Evolutionary conservation across 306 rosid genomes (phyloP), one percentile per base, ranked within the genome.

Genomic region (Fragaria iinumae): DNA sequence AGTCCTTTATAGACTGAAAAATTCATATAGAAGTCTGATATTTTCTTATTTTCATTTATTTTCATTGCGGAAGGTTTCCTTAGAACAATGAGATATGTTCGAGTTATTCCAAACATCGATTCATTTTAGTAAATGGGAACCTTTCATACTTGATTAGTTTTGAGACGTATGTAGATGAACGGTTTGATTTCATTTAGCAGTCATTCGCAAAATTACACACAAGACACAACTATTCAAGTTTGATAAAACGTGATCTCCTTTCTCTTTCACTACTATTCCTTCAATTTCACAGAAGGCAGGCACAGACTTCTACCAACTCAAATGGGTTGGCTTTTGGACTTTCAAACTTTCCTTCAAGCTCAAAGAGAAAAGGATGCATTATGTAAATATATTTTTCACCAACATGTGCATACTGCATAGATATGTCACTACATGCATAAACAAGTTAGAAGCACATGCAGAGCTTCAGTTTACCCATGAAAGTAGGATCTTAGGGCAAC

Each of bases 351-450:
- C 36, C 36, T 59, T 59, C 13, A 23, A 59, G 16, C 21, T 63
- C 41, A 63, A 63, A 63, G 63, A 44, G 25, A 41, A 49, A 49
- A 14, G 21, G 29, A 36, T n/a, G 3, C 12, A 41, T 7, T 41
- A 41, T 0, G 64, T 5, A 25, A 18, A 10, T 38, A 39, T 1
- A 39, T 0, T 39, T 6, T 39, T 39, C 44, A 1, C 44, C 41
- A 38, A 4, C 44, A 39, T n/a, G 80, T 56, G 59, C 74, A 77
- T 55, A 50, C 74, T 56, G 59, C 74, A 77, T 55, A 50, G 5
- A 55, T 43, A 0, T 25, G 68, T 53, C 17, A 0, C 48, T 32
- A 27, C 64, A 48, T 5, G 25, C 67, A 60, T 32, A 64, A 64
- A 29, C 69, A 32, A 64, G 44, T 34, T 6, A 64, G 44, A 18